These are phyloP conservation scores for Phylloboletellus chloephorus DNA, from an alignment of 1,284 basidiomycete genomes.

Conservation along the genomic window DNA sequence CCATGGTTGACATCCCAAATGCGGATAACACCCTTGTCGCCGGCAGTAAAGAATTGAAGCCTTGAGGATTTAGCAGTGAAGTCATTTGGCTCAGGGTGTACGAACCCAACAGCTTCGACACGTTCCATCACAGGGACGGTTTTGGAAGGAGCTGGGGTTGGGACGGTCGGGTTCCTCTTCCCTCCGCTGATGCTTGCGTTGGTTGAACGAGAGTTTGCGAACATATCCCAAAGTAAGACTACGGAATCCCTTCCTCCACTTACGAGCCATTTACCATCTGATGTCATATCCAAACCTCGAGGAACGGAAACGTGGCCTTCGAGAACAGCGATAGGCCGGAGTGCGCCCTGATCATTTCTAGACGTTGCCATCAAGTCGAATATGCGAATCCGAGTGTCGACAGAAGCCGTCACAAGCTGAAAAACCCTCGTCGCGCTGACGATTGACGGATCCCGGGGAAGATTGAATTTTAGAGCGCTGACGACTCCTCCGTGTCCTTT, in stretches of 20 bases:
- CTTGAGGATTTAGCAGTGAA: conserved; percentile 38
- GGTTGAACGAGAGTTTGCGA: conserved; percentile 7
- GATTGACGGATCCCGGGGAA: conserved; percentile 52
- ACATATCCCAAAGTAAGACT: conserved; percentile 79
- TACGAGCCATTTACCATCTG: conserved; percentile 81
- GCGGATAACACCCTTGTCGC: conserved; percentile 78
- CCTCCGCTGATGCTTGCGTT: conserved; percentile 37
- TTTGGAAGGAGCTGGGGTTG: conserved; percentile 59
- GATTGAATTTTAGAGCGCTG: conserved; percentile 82
- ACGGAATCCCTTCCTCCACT: conserved; percentile 90
- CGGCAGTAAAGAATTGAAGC: conserved; percentile 79
- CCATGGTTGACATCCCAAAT: conserved; percentile 79
- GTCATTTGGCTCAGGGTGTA: conserved; percentile 49
- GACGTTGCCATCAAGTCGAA: conserved; percentile 74
- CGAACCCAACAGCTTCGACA: conserved; percentile 78
- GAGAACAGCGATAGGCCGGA: conserved; percentile 71
- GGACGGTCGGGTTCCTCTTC: conserved; percentile 43
- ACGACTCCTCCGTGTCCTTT: conserved; percentile 96
- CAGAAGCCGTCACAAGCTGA: conserved; percentile 84
- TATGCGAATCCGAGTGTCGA: conserved; percentile 85
- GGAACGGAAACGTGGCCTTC: conserved; percentile 92
- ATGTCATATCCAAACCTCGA: conserved; percentile 78
- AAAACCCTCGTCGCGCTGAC: conserved; percentile 51
- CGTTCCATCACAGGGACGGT: conserved; percentile 86
- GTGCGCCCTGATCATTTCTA: conserved; percentile 48